phyloP scores from a whole-genome alignment of 2,329 filamentous ascomycete genomes.

The Paraphaeosphaeria sporulosa region DNA sequence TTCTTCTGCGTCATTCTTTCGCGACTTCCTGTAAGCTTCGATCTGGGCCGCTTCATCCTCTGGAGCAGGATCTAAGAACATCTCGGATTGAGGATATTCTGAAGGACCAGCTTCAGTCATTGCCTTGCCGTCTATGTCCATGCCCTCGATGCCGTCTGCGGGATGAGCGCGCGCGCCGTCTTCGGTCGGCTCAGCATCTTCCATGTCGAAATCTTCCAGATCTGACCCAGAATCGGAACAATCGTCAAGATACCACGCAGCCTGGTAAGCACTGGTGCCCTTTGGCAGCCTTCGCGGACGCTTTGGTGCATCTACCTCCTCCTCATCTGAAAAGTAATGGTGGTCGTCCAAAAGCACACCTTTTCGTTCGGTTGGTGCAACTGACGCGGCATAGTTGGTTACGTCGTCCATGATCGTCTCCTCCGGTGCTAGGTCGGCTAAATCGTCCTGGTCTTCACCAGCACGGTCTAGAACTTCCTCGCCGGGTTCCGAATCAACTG shows the following conservation, averaged over 20 bases:
- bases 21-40: constrained; percentile 79
- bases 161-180: constrained; percentile 67
- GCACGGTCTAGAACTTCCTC: constrained; percentile 72
- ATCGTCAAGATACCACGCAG: constrained; percentile 89
- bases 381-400: constrained; percentile 56
- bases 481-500: constrained; percentile 64
- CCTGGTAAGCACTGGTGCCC: constrained; percentile 92
- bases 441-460: constrained; percentile 80
- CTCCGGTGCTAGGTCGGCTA: constrained; percentile 85
- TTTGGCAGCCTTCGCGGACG: constrained; percentile 80
- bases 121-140: constrained; percentile 59
- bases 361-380: constrained; percentile 65
- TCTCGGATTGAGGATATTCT: constrained; percentile 92
- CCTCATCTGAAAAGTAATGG: constrained; percentile 95
- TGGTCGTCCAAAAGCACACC: constrained; percentile 95
- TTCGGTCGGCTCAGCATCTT: constrained; percentile 61
- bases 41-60: constrained; percentile 87
- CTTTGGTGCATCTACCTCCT: constrained; percentile 65
- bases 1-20: constrained; percentile 82
- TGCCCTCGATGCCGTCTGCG: constrained; percentile 82
- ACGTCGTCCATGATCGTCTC: constrained; percentile 80
- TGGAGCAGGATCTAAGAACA: constrained; percentile 80
- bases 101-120: constrained; percentile 81
- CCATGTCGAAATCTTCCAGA: constrained; percentile 67
- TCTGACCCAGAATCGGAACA: constrained; percentile 88